Base-by-base conservation (phyloP, 2,329 filamentous ascomycete genomes). In the Paecilomyces fulvus region DNA sequence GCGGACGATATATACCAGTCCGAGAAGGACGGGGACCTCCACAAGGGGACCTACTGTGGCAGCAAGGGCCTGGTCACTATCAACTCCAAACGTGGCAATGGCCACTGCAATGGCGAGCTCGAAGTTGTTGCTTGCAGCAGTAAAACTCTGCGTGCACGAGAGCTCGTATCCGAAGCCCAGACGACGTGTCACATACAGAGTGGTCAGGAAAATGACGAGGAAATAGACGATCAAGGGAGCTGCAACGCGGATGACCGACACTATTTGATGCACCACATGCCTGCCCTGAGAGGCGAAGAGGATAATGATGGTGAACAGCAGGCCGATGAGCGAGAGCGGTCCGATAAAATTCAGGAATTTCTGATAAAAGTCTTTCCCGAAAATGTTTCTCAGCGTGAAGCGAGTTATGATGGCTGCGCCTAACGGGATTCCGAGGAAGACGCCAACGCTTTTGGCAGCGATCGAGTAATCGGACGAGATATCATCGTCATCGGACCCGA, bases 101-200 rank as follows among this genome's bases (percentile, higher is more conserved):
- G 89, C 89, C 0, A 96, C 90, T 0, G 90, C 90, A 72, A 96
- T 95, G 0, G 91, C 90, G 23, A 96, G 76, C 75, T 96, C 91
- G 65, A 96, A 96, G 68, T 96, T 95, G 67, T 96, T 96, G 69
- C 90, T 95, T 0, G 89, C 88, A 0, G 90, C 92, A 0, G 89
- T 95, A 65, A 95, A 94, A 67, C 88, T 91, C 73, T 95, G 90
- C 1, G 90, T 92, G 10, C 81, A 80, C 1, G 82, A 80, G 0
- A 91, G 69, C 33, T 80, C 79, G 67, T 95, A 95, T 0, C 83
- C 84, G 57, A 91, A 91, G 0, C 89, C 87, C n/a, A 87, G 73
- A n/a, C 77, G 80, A 52, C 80, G 77, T 2, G 83, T 80, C 1
- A 85, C 73, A 49, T 75, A 76, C 1, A 94, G 75, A 0, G 89